These are phyloP conservation scores for Boletus patriciae DNA, from an alignment of 768 basidiomycete species.

Conservation along the genomic window DNA sequence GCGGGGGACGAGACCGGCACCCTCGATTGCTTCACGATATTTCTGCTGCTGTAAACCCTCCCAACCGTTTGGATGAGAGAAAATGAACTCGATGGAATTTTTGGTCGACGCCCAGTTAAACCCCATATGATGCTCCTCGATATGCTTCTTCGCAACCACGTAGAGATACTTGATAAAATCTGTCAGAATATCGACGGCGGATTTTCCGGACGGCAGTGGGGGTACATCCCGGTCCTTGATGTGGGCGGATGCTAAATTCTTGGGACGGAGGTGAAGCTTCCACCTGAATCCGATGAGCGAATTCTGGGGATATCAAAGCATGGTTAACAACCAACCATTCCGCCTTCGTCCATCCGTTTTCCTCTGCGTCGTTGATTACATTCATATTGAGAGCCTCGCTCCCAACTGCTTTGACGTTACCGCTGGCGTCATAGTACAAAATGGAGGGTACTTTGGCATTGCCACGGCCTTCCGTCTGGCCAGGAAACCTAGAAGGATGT, in stretches of 20 bases:
- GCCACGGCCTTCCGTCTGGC: not conserved
- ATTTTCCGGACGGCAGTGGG: constrained; percentile 3
- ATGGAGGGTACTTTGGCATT: constrained; percentile 7
- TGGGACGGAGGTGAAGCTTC: constrained; percentile 1
- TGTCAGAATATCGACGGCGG: constrained; percentile 17
- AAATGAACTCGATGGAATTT: constrained; percentile 18
- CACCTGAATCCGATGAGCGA: not conserved
- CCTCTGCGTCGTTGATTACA: not conserved
- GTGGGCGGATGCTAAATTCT: not conserved
- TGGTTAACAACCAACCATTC: not conserved
- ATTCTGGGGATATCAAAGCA: too few relatives aligned
- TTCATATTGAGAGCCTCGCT: not conserved
- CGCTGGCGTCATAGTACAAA: not conserved
- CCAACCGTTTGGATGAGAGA: constrained; percentile 33
- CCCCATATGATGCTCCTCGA: constrained; percentile 13
- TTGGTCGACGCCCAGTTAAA: constrained; percentile 11
- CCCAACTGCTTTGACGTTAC: constrained; percentile 1
- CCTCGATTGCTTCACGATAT: constrained; percentile 22
- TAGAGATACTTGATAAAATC: constrained; percentile 26
- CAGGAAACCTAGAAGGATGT: not conserved
- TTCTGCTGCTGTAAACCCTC: constrained; percentile 23
- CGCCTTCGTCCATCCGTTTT: not conserved
- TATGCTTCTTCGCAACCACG: not conserved
- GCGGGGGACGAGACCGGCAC: constrained; percentile 23
- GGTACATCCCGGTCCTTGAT: not conserved